These are phyloP conservation scores for Penicillium hordei DNA, from an alignment of 2,329 filamentous ascomycete species.

Conservation along the genomic window DNA sequence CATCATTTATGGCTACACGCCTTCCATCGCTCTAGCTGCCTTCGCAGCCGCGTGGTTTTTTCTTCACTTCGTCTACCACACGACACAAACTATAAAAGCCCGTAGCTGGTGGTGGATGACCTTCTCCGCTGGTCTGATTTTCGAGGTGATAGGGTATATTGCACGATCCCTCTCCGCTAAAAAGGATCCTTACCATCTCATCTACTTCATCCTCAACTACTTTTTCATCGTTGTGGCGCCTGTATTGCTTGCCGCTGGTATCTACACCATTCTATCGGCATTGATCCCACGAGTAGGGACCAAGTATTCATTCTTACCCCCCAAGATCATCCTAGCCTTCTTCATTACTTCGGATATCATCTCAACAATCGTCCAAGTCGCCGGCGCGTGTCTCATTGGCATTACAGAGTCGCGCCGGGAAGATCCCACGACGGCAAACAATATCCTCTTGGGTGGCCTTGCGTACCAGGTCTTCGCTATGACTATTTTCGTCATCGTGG, in stretches of 20 bases:
- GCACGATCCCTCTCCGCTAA: conserved; percentile 16
- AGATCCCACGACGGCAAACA: background rate
- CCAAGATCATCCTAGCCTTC: conserved; percentile 12
- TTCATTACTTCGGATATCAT: conserved; percentile 20
- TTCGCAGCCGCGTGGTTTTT: conserved; percentile 19
- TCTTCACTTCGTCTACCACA: conserved; percentile 14
- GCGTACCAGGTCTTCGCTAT: conserved; percentile 2
- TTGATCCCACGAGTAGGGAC: conserved; percentile 14
- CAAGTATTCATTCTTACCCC: conserved; percentile 13
- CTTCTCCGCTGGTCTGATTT: conserved; percentile 14
- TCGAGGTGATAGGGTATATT: conserved; percentile 19
- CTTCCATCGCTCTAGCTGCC: conserved; percentile 15
- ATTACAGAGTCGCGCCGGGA: conserved; percentile 11
- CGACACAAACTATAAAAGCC: conserved; percentile 3
- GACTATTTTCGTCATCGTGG: background rate
- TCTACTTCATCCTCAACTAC: conserved; percentile 20
- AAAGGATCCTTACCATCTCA: conserved; percentile 15
- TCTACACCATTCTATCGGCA: conserved; percentile 18
- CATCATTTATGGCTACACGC: conserved; percentile 17
- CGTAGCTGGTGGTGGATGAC: conserved; percentile 22
- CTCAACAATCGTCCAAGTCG: conserved; percentile 20
- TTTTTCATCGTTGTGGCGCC: conserved; percentile 20
- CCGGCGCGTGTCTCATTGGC: conserved; percentile 12
- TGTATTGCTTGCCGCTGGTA: conserved; percentile 15
- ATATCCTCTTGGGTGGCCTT: conserved; percentile 1